A percentile compares a stretch with the other conserved stretches of the same genome.
Conservation (phyloP, 129 eudicot species). For the Gnaphalium uliginosum region DNA sequence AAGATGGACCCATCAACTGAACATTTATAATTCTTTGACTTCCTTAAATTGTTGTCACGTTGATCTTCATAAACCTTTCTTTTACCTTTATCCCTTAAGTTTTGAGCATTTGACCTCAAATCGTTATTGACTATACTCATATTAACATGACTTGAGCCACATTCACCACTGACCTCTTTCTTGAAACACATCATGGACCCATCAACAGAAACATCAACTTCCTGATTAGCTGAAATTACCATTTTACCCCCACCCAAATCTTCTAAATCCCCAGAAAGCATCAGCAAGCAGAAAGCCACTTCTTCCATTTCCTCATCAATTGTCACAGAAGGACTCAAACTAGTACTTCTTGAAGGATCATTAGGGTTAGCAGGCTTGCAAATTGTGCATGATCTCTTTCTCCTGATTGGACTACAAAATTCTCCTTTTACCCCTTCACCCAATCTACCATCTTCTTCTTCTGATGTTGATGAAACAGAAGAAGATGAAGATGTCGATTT, state of each 20-base stretch:
- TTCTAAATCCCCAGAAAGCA: conserved; percentile 46
- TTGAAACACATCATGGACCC: not conserved
- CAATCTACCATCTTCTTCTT: not conserved
- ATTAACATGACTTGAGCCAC: conserved; percentile 2
- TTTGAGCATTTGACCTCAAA: conserved; percentile 14
- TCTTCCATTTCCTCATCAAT: conserved; percentile 48
- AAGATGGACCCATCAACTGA: conserved; percentile 47
- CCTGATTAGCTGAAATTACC: conserved; percentile 12
- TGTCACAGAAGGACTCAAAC: conserved; percentile 24
- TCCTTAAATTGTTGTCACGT: conserved; percentile 11
- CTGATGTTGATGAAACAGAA: not conserved
- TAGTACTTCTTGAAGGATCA: conserved; percentile 11
- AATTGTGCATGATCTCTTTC: conserved; percentile 51
- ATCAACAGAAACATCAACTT: conserved; percentile 4
- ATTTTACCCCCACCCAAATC: conserved; percentile 6
- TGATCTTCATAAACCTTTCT: conserved; percentile 38
- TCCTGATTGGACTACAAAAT: not conserved
- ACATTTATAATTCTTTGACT: conserved; percentile 40
- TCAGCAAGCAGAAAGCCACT: conserved; percentile 55
- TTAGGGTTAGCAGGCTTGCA: conserved; percentile 26
- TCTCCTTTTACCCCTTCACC: not conserved
- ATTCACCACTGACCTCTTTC: not conserved
- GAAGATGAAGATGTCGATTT: not conserved
- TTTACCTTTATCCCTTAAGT: conserved; percentile 25
- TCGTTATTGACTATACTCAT: conserved; percentile 13